Base-by-base conservation (phyloP, 1,139 yeast genomes). In the Kluyveromyces sp. region DNA sequence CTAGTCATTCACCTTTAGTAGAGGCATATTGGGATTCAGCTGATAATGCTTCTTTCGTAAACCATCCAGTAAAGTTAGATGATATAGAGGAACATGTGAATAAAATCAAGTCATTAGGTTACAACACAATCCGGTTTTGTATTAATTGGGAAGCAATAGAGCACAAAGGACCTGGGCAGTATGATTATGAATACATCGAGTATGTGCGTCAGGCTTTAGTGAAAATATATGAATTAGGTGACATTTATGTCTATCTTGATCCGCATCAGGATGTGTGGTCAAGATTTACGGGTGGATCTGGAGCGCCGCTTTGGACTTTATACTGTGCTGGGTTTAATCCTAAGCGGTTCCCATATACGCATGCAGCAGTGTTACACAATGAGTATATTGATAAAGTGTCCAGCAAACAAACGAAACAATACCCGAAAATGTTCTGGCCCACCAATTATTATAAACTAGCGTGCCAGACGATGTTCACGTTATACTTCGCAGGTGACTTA, bases 251-350 rank as follows among this genome's bases (percentile, higher is more conserved):
- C 4, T 80, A 85, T 55, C 61, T 90, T 50, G 97, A 90, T 58
- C 85, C 95, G 2, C 97, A 90, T 62, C 97, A 90, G 63, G 97
- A 90, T 62, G 94, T 84, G 15, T 90, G 97, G 97, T 83, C 95
- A 4, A 70, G 97, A 45, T 86, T 73, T 60, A 72, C 81, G 21
- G 97, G 97, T n/a, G 97, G 97, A 1, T 82, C 90, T 49, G 97
- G 97, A 25, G 96, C 97, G 4, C 97, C 97, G 0, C 58, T 87
- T 65, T 90, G 97, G 97, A 89, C 97, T 0, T 67, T 88, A n/a
- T 83, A 85, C 58, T 94, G 95, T n/a, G 95, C 94, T 3, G 97
- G 97, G 1, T 69, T 90, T 45, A 79, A 90, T 46, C 97, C 97
- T 0, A 69, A 65, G 27, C 66, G 77, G n/a, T 86, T 90, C 58